Base-by-base conservation (phyloP, 495 filamentous ascomycete genomes). In the Cercophora samala region DNA sequence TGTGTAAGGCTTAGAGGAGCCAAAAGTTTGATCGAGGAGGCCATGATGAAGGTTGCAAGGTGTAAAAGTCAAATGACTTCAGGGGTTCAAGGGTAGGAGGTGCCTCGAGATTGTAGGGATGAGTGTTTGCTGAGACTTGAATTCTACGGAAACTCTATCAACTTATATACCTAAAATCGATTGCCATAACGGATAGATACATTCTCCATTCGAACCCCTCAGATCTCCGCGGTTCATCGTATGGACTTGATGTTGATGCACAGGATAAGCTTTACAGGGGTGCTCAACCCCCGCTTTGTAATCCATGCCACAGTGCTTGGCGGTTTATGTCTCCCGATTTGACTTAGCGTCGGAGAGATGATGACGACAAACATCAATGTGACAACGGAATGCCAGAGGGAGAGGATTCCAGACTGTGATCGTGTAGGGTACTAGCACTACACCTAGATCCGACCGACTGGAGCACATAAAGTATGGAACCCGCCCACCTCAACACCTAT, bases 1-100 rank as follows among this genome's bases (percentile, higher is more conserved):
- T 84, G 76, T 11, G 81, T 85, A 23, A 81, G 69, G 46, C 68
- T 73, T 25, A 79, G 63, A 17, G 72, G 67, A 24, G 62, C 53
- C 17, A 37, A 15, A 53, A 66, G 65, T 21, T 55, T 65, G 61
- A 65, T 24, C 2, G 23, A 18, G 26, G 67, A 60, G n/a, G 67
- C 64, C 70, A 72, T 72, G 1, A n/a, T 60, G 21, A 18, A n/a
- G 13, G 15, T 63, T 24, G 4, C 2, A 5, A 25, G 9, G 58
- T 56, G 54, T 21, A 29, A 11, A 21, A 19, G 53, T 9, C 8
- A 56, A 56, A 23, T 9, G 53, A 21, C 3, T 54, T 54, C 53
- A 46, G 37, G 11, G 13, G 37, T 46, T 46, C 37, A 46, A 9
- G 37, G 13, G 37, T 46, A 13, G 13, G 6, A 56, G 53, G 53